Base-by-base conservation (phyloP, 352 stramenopile genomes). In the Pythium sukuiense region DNA sequence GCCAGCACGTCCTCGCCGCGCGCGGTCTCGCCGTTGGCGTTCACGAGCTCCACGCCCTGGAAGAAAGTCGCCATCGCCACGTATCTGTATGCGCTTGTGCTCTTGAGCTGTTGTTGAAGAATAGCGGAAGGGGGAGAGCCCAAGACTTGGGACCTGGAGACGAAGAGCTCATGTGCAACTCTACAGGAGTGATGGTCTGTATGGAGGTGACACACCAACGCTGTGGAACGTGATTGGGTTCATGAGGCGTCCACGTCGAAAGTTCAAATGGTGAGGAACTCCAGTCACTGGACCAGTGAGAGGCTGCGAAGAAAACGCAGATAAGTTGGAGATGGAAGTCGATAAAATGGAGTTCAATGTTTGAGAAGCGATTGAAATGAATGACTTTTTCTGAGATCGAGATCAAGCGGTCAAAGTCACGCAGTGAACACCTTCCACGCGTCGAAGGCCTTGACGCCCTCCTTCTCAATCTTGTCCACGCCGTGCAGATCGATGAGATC, bases 401-500 rank as follows among this genome's bases (percentile, higher is more conserved):
- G 29, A 57, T 57, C 26, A 24, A 39, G 18, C 27, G n/a, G 45
- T 24, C 24, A 63, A 20, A 60, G 24, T 69, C 58, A 70, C 37
- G 53, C 58, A 4, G 63, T 67, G 39, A 60, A 67, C 6, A 63
- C 30, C 52, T 74, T 77, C 80, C 79, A 91, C 45, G 79, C 53
- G 13, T 69, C 56, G 2, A 91, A 57, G 4, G 79, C 76, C 55
- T 77, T 73, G 29, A 76, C 63, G 24, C 77, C 81, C 16, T 86
- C 73, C n/a, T 67, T 61, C 63, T 93, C 72, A 52, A 95, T 52
- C 53, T 79, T 88, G 32, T 89, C 72, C 2, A 66, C 83, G 39
- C 80, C 87, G 46, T 92, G 46, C 30, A 86, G 76, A 68, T 92
- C 85, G 39, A 95, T 69, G 55, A 95, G 39, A 20, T 88, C 71